Conservation (phyloP, 176 grass and related monocot genomes). For the Bromus sterilis region DNA sequence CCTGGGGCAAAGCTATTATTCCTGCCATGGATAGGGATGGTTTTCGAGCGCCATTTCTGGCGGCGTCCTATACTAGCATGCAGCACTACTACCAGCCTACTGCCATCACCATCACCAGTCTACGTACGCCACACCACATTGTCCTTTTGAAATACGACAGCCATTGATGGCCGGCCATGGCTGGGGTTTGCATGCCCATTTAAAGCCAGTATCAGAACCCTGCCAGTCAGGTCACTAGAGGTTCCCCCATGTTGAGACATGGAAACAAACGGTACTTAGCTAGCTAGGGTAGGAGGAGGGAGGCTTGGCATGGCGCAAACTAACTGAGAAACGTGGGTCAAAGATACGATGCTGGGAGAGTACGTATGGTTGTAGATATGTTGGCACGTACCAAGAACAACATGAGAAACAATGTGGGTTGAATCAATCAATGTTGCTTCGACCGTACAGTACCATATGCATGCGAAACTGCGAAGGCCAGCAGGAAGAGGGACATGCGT, state of each 20-base stretch:
- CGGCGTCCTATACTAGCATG: neutral
- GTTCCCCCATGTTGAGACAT: neutral
- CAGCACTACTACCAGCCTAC: neutral
- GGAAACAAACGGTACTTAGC: neutral
- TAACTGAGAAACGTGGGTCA: neutral
- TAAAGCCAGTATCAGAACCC: neutral
- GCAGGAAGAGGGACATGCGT: neutral
- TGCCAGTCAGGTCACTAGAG: neutral
- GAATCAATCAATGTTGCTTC: conserved; percentile 3
- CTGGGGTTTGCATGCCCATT: neutral
- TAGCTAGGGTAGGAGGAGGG: neutral
- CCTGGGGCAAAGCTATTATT: conserved; percentile 23
- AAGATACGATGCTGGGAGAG: neutral
- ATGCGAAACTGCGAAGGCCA: neutral
- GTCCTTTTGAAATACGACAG: neutral
- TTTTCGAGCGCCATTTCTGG: conserved; percentile 32
- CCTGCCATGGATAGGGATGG: conserved; percentile 14
- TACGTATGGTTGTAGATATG: neutral
- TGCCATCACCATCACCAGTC: neutral
- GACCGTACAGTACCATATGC: neutral
- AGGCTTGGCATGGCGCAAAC: neutral
- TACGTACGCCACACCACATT: neutral
- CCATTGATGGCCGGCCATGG: neutral
- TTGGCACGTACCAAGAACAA: neutral
- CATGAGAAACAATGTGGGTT: neutral